Conservation (phyloP, 2,329 filamentous ascomycete species). For the Arthrobotrys entomopaga region DNA sequence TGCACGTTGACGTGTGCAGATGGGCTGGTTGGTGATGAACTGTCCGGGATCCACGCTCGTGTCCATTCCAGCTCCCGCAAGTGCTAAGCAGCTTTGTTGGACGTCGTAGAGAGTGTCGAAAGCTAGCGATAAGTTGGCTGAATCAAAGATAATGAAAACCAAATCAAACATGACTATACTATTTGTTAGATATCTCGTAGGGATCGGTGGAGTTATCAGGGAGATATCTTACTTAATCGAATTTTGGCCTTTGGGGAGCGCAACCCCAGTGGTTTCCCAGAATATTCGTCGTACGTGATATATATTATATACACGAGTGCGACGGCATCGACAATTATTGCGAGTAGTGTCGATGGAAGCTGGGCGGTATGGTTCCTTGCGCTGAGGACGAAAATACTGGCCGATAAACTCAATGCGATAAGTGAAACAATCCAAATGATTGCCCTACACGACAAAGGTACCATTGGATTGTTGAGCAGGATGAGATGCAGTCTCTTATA, state of each 20-base stretch:
- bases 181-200: conserved; percentile 18
- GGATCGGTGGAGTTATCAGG: background rate
- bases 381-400: conserved; percentile 75
- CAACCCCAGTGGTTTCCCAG: conserved; percentile 87
- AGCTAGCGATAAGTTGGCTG: conserved; percentile 87
- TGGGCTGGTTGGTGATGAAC: conserved; percentile 60
- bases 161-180: conserved; percentile 80
- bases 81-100: conserved; percentile 69
- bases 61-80: conserved; percentile 60
- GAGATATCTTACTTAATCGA: conserved; percentile 67
- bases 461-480: conserved; percentile 81
- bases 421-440: conserved; percentile 84
- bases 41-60: conserved; percentile 47
- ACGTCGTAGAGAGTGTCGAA: conserved; percentile 80
- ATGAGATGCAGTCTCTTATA: conserved; percentile 72
- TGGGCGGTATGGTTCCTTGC: conserved; percentile 66
- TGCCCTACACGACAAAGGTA: conserved; percentile 84
- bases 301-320: conserved; percentile 91
- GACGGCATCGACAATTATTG: conserved; percentile 86
- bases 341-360: conserved; percentile 83
- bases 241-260: conserved; percentile 86
- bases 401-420: conserved; percentile 80
- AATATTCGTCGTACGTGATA: conserved; percentile 97
- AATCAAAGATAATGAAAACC: conserved; percentile 97
- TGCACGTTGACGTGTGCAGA: conserved; percentile 74